Conservation (phyloP, 208 protist genomes). For the Wallacemonas collosoma region DNA sequence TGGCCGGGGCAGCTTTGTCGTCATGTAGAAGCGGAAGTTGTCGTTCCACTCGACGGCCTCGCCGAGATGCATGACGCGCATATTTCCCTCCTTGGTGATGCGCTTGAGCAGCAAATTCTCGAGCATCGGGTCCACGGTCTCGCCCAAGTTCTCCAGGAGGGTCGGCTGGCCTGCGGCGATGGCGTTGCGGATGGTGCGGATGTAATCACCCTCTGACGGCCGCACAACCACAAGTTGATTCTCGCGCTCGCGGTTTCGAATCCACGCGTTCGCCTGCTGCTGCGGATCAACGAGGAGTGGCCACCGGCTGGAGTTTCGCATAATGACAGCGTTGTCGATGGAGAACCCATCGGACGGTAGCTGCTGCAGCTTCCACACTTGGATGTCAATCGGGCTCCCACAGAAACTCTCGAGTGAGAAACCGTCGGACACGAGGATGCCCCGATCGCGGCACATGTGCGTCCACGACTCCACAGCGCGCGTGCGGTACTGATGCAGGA, state of each 20-base stretch:
- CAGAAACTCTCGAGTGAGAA: constrained; percentile 89
- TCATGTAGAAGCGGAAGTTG: constrained; percentile 98
- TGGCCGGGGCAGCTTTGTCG: constrained; percentile 97
- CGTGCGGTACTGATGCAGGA: constrained; percentile 93
- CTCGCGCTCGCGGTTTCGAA: constrained; percentile 91
- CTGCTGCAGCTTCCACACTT: constrained; percentile 93
- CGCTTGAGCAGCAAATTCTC: constrained; percentile 97
- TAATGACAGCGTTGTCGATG: constrained; percentile 94
- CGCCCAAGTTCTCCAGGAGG: constrained; percentile 96
- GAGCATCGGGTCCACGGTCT: constrained; percentile 97
- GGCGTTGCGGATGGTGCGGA: constrained; percentile 89
- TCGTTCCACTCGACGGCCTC: constrained; percentile 96
- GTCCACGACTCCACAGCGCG: constrained; percentile 75
- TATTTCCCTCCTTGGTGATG: constrained; percentile 89
- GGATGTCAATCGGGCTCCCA: constrained; percentile 90
- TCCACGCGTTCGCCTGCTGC: constrained; percentile 96
- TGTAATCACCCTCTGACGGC: constrained; percentile 82
- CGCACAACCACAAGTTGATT: constrained; percentile 84
- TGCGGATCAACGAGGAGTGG: constrained; percentile 94
- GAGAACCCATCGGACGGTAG: constrained; percentile 93
- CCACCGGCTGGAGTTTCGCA: constrained; percentile 91
- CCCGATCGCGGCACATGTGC: constrained; percentile 59
- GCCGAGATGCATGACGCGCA: constrained; percentile 94
- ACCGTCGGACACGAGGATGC: constrained; percentile 82
- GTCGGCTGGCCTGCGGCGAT: constrained; percentile 94